Evolutionary conservation across 495 filamentous ascomycete species (phyloP).

Genomic region (Xylaria venustula): DNA sequence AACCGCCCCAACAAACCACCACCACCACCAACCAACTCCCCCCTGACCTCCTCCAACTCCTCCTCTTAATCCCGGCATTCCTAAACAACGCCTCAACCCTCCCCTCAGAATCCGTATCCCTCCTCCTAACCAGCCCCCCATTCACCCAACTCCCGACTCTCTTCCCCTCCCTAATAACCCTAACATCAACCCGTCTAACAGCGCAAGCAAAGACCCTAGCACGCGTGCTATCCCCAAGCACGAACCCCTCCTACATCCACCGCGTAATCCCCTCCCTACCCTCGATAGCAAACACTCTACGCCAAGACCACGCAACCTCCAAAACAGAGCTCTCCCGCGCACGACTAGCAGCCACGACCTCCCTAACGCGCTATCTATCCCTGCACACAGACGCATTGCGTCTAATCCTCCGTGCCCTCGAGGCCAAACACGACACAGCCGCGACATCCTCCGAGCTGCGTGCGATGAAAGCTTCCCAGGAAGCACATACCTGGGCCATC

Average conservation of each 20-base stretch:
- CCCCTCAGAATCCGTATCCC: constrained; percentile 18
- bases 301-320: constrained; percentile 14
- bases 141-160: constrained; percentile 38
- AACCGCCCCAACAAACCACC: constrained; percentile 13
- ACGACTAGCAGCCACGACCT: constrained; percentile 31
- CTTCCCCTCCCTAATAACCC: constrained; percentile 38
- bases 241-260: constrained; percentile 53
- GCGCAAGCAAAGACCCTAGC: constrained; percentile 38
- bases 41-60: constrained; percentile 41
- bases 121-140: constrained; percentile 42
- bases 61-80: constrained; percentile 41
- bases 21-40: no score
- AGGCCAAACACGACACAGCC: constrained; percentile 62
- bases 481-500: constrained; percentile 46
- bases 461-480: constrained; percentile 53
- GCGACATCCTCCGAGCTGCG: constrained; percentile 61
- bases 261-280: constrained; percentile 44
- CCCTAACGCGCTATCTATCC: constrained; percentile 29
- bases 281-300: constrained; percentile 24
- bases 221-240: constrained; percentile 46
- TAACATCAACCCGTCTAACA: constrained; percentile 41
- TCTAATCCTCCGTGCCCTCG: constrained; percentile 36
- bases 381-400: constrained; percentile 29
- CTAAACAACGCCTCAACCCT: constrained; percentile 26
- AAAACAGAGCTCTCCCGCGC: constrained; percentile 29